phyloP scores from a whole-genome alignment of 176 grass and related monocot species.

The Aegilops umbellulata region DNA sequence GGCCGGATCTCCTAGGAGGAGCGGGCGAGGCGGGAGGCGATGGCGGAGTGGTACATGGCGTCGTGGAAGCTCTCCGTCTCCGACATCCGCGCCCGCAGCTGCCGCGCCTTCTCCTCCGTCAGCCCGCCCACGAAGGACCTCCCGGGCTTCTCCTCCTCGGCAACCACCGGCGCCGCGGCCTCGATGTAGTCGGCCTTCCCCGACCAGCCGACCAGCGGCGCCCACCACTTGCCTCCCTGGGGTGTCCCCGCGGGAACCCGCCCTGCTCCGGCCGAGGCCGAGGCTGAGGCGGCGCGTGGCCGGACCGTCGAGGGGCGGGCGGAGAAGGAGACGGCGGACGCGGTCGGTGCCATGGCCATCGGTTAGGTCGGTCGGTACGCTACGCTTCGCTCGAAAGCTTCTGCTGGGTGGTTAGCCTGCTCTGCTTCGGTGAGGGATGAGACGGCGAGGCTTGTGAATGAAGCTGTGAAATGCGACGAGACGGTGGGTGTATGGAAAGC shows the following conservation, averaged over 20 bases:
- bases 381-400: not conserved
- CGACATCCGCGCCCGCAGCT: not conserved
- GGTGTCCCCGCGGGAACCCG: not conserved
- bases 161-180: not conserved
- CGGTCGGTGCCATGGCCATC: slow-evolving; percentile 32
- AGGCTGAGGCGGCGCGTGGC: not conserved
- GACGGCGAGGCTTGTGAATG: not conserved
- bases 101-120: slow-evolving; percentile 50
- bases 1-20: not conserved
- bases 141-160: not conserved
- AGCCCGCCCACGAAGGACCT: slow-evolving; percentile 30
- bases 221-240: slow-evolving; percentile 64
- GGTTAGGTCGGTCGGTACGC: not conserved
- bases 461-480: not conserved
- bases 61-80: slow-evolving; percentile 22
- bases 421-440: not conserved
- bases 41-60: slow-evolving; percentile 44
- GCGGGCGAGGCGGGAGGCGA: slow-evolving; percentile 83
- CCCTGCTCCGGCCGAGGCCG: not conserved
- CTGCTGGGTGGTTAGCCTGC: too few species aligned
- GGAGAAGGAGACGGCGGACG: slow-evolving; percentile 2
- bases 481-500: not conserved
- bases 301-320: not conserved
- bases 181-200: slow-evolving; percentile 72
- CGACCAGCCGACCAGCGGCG: slow-evolving; percentile 70